A percentile compares a stretch with the other conserved stretches of the same genome.
Evolutionary conservation across 352 stramenopile genomes (phyloP).

Genomic region (Thalassiosira gravida): DNA sequence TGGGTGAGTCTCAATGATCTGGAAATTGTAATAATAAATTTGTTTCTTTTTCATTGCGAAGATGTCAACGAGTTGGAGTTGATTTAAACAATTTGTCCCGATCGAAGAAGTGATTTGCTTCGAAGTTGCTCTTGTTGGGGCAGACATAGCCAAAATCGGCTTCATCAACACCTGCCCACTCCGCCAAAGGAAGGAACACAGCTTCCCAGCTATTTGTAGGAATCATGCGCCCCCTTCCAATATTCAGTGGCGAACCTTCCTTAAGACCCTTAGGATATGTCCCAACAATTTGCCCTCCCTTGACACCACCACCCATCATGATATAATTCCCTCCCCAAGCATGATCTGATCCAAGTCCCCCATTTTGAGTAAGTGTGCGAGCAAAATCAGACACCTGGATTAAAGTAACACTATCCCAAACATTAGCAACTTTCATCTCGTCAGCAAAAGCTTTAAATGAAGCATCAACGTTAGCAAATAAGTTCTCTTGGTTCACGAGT

Average conservation of each 20-base stretch:
- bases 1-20: no score
- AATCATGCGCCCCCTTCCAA: conserved; percentile 75
- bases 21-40: no score
- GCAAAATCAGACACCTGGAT: conserved; percentile 77
- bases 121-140: conserved; percentile 62
- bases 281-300: conserved; percentile 70
- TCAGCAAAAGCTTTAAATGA: conserved; percentile 63
- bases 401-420: conserved; percentile 68
- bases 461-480: conserved; percentile 65
- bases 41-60: no score
- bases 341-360: conserved; percentile 71
- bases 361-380: conserved; percentile 75
- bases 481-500: conserved; percentile 25
- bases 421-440: conserved; percentile 68
- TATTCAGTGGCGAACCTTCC: conserved; percentile 38
- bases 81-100: no score
- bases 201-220: conserved; percentile 76
- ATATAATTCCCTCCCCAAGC: conserved; percentile 48
- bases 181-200: conserved; percentile 64
- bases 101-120: conserved; percentile 26
- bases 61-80: no score
- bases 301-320: conserved; percentile 65
- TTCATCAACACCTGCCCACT: conserved; percentile 69
- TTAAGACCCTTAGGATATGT: conserved; percentile 68
- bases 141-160: conserved; percentile 61